phyloP scores from a whole-genome alignment of 331 rosid genomes.

The Dryas integrifolia region DNA sequence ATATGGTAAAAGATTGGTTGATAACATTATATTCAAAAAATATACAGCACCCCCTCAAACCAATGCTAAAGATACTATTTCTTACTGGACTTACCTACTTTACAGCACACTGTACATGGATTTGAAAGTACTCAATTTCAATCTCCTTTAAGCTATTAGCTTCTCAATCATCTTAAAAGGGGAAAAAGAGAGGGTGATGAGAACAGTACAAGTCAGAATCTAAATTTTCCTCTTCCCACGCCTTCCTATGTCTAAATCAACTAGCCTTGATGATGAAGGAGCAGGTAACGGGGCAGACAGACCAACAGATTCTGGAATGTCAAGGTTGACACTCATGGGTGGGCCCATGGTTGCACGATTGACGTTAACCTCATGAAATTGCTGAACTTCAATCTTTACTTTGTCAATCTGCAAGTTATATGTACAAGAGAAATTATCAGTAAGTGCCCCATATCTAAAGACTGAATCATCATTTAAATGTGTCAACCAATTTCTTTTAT shows the following conservation, averaged over 20 bases:
- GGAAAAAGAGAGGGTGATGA: neutral
- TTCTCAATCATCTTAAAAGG: neutral
- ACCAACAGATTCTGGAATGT: slow-evolving; percentile 94
- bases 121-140: neutral
- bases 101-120: slow-evolving; percentile 5
- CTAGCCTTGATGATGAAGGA: slow-evolving; percentile 59
- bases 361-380: slow-evolving; percentile 47
- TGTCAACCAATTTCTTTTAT: slow-evolving; percentile 15
- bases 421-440: slow-evolving; percentile 19
- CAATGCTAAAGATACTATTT: slow-evolving; percentile 25
- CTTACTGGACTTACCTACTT: slow-evolving; percentile 24
- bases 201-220: slow-evolving; percentile 26
- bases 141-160: slow-evolving; percentile 17
- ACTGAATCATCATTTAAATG: neutral
- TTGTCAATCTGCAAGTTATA: slow-evolving; percentile 57
- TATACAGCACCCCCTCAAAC: slow-evolving; percentile 38
- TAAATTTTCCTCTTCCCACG: slow-evolving; percentile 77
- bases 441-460: neutral
- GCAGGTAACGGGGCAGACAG: slow-evolving; percentile 52
- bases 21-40: slow-evolving; percentile 27
- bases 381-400: slow-evolving; percentile 52
- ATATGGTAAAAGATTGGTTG: slow-evolving; percentile 5
- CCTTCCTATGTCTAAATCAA: slow-evolving; percentile 65
- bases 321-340: slow-evolving; percentile 56
- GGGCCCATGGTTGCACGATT: slow-evolving; percentile 57